These are phyloP conservation scores for Neckera pumila DNA, from an alignment of 225 moss, liverwort and hornwort species.

Conservation along the genomic window DNA sequence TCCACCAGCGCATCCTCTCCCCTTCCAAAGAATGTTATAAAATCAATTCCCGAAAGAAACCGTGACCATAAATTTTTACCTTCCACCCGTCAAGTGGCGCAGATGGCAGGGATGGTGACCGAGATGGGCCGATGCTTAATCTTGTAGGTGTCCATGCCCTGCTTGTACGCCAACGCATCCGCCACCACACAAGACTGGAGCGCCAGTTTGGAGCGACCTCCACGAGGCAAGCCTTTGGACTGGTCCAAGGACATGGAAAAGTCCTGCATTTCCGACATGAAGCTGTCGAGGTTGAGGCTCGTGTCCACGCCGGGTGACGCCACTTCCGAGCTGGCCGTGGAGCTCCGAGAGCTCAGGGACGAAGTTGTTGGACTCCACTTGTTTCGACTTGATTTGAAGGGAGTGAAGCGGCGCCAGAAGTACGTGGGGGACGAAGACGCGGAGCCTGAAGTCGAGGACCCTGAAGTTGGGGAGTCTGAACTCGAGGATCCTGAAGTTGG, in stretches of 20 bases:
- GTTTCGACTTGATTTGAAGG: constrained; percentile 1
- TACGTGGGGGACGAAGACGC: background rate
- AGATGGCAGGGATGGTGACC: constrained; percentile 20
- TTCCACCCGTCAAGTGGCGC: background rate
- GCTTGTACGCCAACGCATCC: constrained; percentile 11
- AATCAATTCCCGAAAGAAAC: background rate
- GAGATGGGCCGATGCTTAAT: constrained; percentile 18
- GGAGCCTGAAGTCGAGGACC: background rate
- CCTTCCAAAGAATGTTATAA: background rate
- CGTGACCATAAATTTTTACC: background rate
- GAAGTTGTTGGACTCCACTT: background rate
- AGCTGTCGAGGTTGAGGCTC: constrained; percentile 7
- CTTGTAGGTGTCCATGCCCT: constrained; percentile 13
- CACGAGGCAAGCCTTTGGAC: background rate
- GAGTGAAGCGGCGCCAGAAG: constrained; percentile 27
- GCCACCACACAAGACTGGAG: constrained; percentile 14
- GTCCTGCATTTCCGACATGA: constrained; percentile 24
- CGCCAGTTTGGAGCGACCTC: background rate
- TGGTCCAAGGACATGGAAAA: constrained; percentile 16
- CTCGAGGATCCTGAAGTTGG: constrained; percentile 1
- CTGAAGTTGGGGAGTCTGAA: too few species aligned
- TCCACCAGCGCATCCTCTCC: background rate
- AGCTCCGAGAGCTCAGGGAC: background rate
- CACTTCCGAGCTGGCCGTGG: constrained; percentile 7
- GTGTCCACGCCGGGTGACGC: background rate